phyloP scores from a whole-genome alignment of 2,329 filamentous ascomycete genomes.

The Triangularia verruculosa region DNA sequence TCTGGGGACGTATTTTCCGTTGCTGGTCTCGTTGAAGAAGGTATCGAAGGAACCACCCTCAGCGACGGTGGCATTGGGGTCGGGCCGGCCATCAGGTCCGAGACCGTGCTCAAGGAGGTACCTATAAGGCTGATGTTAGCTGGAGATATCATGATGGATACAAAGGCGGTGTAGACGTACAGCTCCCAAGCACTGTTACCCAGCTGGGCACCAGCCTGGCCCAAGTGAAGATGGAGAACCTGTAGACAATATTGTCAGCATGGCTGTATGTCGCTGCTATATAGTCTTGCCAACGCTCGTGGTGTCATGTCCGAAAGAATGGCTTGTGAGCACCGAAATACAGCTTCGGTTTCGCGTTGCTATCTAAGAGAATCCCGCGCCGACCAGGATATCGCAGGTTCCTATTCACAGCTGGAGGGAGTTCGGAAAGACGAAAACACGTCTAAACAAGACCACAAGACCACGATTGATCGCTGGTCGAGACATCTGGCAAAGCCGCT shows the following conservation, averaged over 20 bases:
- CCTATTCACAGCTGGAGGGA: neutral
- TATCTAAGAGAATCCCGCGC: neutral
- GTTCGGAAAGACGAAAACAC: neutral
- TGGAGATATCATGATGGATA: slow-evolving; percentile 22
- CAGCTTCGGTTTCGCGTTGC: neutral
- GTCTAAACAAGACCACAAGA: neutral
- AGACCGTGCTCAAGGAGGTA: slow-evolving; percentile 73
- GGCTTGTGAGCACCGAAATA: neutral
- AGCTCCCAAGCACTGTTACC: slow-evolving; percentile 75
- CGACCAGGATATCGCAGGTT: neutral
- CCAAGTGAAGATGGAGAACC: slow-evolving; percentile 63
- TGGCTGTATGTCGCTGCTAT: slow-evolving; percentile 11
- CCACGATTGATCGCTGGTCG: neutral
- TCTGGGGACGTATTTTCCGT: slow-evolving; percentile 69
- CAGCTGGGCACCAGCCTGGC: slow-evolving; percentile 70
- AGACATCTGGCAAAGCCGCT: neutral
- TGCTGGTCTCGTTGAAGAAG: slow-evolving; percentile 71
- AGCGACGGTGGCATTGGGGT: slow-evolving; percentile 57
- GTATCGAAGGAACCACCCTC: slow-evolving; percentile 67
- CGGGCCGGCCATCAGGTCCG: slow-evolving; percentile 60
- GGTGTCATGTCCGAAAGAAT: neutral
- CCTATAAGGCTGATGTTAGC: slow-evolving; percentile 38
- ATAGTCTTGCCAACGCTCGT: neutral
- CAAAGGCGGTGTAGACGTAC: slow-evolving; percentile 47
- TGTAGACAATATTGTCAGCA: slow-evolving; percentile 28